Base-by-base conservation (phyloP, 306 rosid species). In the Pterocarpus santalinus region DNA sequence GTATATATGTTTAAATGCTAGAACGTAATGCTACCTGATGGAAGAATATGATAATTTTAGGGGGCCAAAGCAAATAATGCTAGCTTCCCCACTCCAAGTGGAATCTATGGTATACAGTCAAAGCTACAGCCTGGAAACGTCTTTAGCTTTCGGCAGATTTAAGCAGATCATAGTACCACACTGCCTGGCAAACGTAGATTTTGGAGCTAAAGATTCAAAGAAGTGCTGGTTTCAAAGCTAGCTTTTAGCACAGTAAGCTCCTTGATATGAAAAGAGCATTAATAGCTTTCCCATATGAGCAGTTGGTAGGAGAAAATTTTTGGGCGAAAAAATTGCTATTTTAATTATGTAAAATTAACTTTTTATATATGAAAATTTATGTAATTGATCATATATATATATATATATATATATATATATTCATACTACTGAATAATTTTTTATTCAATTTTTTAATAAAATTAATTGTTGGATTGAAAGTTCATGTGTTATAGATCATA, bases 191-290 rank as follows among this genome's bases (percentile, higher is more conserved):
- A 17, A 17, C 22, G 0, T 13, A 49, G 8, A 9, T 53, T 53
- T 66, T 39, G 66, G 6, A 6, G 34, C n/a, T 22, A 65, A 53
- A 22, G 14, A 36, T 36, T 53, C 17, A 22, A 16, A 65, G 4
- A 15, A 38, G 13, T 14, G 3, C 17, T 66, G 8, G 39, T 67
- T 55, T 67, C 68, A 78, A 66, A 76, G 63, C 36, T 76, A 34
- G 22, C 2, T 43, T 43, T 7, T 6, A 7, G 47, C 11, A 43
- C 6, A 43, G 47, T 5, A 43, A 76, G 46, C 2, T 11, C n/a
- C 72, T 63, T 63, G 38, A 7, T 16, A 28, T 2, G 72, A 5
- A 47, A 47, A 71, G n/a, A 72, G 78, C 34, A 32, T 32, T 32
- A 1, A 34, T 7, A n/a, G 1, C 6, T 38, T 36, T 61, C 52